phyloP scores from a whole-genome alignment of 1,284 basidiomycete genomes.

The Tilletia walkeri region DNA sequence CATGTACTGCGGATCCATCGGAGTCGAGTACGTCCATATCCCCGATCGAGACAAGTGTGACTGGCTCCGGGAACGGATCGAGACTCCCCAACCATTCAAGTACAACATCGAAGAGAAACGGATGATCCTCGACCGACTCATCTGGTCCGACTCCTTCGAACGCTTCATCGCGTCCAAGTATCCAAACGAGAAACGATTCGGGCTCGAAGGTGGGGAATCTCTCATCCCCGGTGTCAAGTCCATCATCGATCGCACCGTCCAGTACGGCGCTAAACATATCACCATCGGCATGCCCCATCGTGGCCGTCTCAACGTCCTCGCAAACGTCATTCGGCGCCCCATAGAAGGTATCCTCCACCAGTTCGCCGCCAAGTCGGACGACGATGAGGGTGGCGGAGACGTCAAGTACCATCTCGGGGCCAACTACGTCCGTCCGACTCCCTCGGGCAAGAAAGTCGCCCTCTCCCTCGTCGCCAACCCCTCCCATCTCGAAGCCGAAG shows the following conservation, averaged over 20 bases:
- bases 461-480: conserved; percentile 98
- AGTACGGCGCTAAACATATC: conserved; percentile 89
- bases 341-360: conserved; percentile 98
- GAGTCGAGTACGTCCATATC: conserved; percentile 97
- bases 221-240: conserved; percentile 99
- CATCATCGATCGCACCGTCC: conserved; percentile 95
- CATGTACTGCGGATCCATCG: conserved; percentile 93
- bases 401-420: conserved; percentile 99
- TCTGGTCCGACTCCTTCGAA: conserved; percentile 99
- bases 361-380: conserved; percentile 66
- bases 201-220: conserved; percentile 95
- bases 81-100: conserved; percentile 96
- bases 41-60: conserved; percentile 98
- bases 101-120: conserved; percentile 97
- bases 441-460: conserved; percentile 94
- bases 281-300: conserved; percentile 99
- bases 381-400: conserved; percentile 74
- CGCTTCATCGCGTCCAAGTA: conserved; percentile 98
- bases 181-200: conserved; percentile 99
- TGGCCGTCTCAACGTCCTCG: conserved; percentile 94
- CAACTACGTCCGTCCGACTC: conserved; percentile 97
- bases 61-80: conserved; percentile 96
- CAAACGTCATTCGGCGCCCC: conserved; percentile 97
- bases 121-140: conserved; percentile 96
- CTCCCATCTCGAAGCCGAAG: conserved; percentile 94